Conservation (phyloP, 257 asterid genomes). For the Ehretia macrophylla region DNA sequence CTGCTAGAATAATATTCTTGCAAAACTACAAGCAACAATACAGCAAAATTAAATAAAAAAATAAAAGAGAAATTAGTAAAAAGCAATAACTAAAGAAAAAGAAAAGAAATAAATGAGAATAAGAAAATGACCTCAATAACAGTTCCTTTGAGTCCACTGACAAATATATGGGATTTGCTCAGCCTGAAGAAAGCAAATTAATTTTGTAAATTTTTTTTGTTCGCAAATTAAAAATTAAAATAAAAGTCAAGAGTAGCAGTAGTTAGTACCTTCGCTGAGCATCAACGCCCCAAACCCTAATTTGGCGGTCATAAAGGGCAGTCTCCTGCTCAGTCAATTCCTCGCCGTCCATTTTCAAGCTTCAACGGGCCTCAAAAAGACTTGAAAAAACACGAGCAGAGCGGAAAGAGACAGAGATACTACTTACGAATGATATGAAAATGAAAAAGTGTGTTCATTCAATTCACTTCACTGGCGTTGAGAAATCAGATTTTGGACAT, state of each 20-base stretch:
- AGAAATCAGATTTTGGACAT: too few species aligned
- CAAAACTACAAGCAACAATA: constrained; percentile 71
- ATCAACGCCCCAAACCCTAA: constrained; percentile 99
- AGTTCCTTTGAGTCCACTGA: constrained; percentile 85
- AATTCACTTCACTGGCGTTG: too few species aligned
- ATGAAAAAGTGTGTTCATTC: too few species aligned
- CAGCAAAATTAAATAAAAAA: neutral
- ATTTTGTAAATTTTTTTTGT: neutral
- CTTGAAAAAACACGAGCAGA: too few species aligned
- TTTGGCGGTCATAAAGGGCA: constrained; percentile 98
- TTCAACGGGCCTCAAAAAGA: too few species aligned
- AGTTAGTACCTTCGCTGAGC: constrained; percentile 77
- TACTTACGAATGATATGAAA: too few species aligned
- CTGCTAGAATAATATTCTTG: constrained; percentile 95
- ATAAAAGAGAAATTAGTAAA: neutral
- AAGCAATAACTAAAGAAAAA: neutral
- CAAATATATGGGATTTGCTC: constrained; percentile 83
- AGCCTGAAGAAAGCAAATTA: constrained; percentile 37
- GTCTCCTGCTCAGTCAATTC: constrained; percentile 97
- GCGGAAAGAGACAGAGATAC: too few species aligned
- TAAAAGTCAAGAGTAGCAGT: neutral
- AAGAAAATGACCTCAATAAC: constrained; percentile 59
- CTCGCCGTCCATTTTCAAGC: constrained; percentile 41
- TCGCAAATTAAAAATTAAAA: neutral
- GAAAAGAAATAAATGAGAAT: neutral